Base-by-base conservation (phyloP, 2,329 filamentous ascomycete species). In the Aspergillus versicolor region DNA sequence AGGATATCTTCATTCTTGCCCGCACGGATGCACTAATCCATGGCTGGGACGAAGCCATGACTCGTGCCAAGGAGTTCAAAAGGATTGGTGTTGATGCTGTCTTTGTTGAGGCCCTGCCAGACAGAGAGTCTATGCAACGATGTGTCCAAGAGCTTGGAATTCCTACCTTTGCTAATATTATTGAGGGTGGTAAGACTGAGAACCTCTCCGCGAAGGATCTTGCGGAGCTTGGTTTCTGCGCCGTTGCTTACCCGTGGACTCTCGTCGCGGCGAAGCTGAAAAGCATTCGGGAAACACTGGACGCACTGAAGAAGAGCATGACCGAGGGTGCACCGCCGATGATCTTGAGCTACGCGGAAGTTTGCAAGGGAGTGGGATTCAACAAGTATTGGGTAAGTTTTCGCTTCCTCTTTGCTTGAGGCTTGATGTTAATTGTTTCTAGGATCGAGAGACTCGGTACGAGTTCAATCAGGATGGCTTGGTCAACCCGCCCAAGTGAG, bases 291-390 rank as follows among this genome's bases (percentile, higher is more conserved):
- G 65, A 67, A n/a, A 62, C 66, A 6, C 53, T 73, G 56, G 68
- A 73, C 45, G 65, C 60, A 0, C 47, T 81, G 34, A 81, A 81
- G 63, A 67, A 66, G 21, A 76, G 72, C 17, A 69, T 81, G 63
- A 71, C 68, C 0, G 67, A 71, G 5, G 78, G 77, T 2, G 78
- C 78, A 2, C 79, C 78, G 1, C 75, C 77, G 1, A 74, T 71
- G 61, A 75, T 81, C 41, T 58, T 81, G 24, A 71, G 72, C 0
- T 80, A 78, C 53, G 64, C 65, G 0, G 75, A 81, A 44, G 77
- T 81, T 0, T 79, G 75, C 38, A 72, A 77, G 9, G 76, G 76
- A 0, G 77, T 80, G 19, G 78, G 79, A 0, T 80, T 81, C 52
- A 74, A 75, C 44, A 73, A 77, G 32, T 78, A 79, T 54, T 78